A percentile compares a stretch with the other conserved stretches of the same genome.
Evolutionary conservation across 2,329 filamentous ascomycete species (phyloP).

Genomic region (Atkinsonella hypoxylon): DNA sequence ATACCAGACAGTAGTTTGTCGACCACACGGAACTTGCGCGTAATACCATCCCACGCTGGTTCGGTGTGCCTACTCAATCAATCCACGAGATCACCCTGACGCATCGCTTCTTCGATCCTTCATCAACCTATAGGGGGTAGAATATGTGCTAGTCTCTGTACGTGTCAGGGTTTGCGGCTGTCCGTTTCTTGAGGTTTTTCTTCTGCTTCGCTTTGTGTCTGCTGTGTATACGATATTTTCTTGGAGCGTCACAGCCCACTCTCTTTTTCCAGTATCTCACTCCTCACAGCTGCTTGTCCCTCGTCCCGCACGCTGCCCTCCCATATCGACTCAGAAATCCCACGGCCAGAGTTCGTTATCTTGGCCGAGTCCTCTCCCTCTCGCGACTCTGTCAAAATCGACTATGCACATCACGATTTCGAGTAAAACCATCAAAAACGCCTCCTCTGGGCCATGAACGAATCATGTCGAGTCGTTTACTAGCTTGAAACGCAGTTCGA

Average conservation of each 20-base stretch:
- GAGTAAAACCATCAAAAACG: conserved; percentile 14
- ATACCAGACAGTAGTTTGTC: neutral
- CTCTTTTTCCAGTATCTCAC: neutral
- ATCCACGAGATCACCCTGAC: neutral
- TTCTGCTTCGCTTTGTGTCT: neutral
- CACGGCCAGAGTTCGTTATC: neutral
- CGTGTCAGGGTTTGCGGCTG: neutral
- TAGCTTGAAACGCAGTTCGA: neutral
- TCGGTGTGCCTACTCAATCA: neutral
- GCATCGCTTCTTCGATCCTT: neutral
- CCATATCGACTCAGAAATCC: neutral
- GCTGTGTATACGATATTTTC: neutral
- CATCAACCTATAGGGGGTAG: neutral
- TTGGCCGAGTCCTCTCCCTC: neutral
- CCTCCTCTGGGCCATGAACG: conserved; percentile 24
- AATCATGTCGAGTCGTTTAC: conserved; percentile 8
- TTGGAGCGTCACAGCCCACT: neutral
- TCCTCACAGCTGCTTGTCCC: neutral
- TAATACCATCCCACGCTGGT: neutral
- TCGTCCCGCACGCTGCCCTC: neutral
- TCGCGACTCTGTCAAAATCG: neutral
- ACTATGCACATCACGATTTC: conserved; percentile 10
- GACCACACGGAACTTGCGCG: neutral
- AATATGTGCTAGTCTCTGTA: neutral
- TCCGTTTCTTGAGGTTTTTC: neutral